These are phyloP conservation scores for Artomyces pyxidatus DNA, from an alignment of 768 basidiomycete species.

Conservation along the genomic window DNA sequence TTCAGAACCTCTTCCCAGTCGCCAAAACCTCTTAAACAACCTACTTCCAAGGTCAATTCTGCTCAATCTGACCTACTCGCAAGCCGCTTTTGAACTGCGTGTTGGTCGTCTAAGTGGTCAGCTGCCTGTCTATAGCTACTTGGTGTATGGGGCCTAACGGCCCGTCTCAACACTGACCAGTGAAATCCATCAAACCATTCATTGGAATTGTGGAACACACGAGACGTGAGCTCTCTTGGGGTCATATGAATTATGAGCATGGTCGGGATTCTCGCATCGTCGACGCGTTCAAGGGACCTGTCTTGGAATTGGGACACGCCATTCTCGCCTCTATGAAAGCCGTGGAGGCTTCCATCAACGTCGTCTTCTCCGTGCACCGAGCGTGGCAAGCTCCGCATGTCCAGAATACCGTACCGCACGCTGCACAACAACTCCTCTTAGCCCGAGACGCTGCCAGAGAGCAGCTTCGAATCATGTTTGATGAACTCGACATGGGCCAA, in stretches of 20 bases:
- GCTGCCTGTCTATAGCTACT: too few relatives aligned
- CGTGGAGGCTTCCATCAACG: constrained; percentile 20
- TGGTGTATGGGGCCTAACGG: too few relatives aligned
- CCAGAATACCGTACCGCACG: constrained; percentile 1
- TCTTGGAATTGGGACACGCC: constrained; percentile 27
- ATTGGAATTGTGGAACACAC: constrained; percentile 37
- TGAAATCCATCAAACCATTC: constrained; percentile 35
- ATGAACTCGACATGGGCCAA: constrained; percentile 22
- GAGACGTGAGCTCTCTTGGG: constrained; percentile 38
- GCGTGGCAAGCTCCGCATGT: constrained; percentile 21
- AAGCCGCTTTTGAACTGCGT: constrained; percentile 38
- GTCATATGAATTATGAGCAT: constrained; percentile 21
- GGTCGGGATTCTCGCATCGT: not conserved
- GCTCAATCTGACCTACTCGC: constrained; percentile 34
- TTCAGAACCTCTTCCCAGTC: constrained; percentile 12
- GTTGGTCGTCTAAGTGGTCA: constrained; percentile 36
- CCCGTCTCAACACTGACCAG: constrained; percentile 18
- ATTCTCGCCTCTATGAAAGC: constrained; percentile 28
- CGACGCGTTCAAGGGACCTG: constrained; percentile 20
- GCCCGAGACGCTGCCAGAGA: constrained; percentile 13
- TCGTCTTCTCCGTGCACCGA: constrained; percentile 17
- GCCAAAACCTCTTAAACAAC: constrained; percentile 16
- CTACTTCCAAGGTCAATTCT: constrained; percentile 29
- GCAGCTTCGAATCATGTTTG: constrained; percentile 26
- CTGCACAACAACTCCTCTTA: constrained; percentile 11